Evolutionary conservation across 805 yeast genomes (phyloP).

Genomic region (Hemisphaericaspora nanyangensis): DNA sequence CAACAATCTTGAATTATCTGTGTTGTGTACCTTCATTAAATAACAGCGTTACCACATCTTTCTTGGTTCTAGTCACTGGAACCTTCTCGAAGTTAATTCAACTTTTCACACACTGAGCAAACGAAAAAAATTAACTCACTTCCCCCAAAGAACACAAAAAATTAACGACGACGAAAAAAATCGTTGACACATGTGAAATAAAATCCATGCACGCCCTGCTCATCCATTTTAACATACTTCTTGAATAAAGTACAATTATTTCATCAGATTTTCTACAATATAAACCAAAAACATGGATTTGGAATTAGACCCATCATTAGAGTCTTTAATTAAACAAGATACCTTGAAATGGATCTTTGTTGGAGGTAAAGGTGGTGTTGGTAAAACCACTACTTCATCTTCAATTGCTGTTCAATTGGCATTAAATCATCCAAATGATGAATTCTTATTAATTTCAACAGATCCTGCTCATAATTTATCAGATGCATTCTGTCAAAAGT

Average conservation of each 20-base stretch:
- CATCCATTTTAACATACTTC: too few relatives aligned
- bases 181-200: not conserved
- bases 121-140: too few relatives aligned
- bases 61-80: too few relatives aligned
- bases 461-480: slow-evolving; percentile 98
- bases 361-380: slow-evolving; percentile 99
- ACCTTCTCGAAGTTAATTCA: too few relatives aligned
- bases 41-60: too few relatives aligned
- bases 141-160: too few relatives aligned
- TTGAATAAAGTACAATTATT: not conserved
- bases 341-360: slow-evolving; percentile 93
- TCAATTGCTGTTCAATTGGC: slow-evolving; percentile 95
- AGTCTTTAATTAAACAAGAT: slow-evolving; percentile 59
- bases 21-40: too few relatives aligned
- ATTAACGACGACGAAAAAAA: not conserved
- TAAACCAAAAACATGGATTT: slow-evolving; percentile 41
- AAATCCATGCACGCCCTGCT: too few relatives aligned
- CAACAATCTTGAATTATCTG: too few relatives aligned
- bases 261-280: not conserved
- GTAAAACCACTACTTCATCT: slow-evolving; percentile 96
- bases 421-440: slow-evolving; percentile 68
- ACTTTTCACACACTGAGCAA: too few relatives aligned
- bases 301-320: slow-evolving; percentile 67
- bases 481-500: slow-evolving; percentile 97
- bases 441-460: slow-evolving; percentile 86